phyloP scores from a whole-genome alignment of 208 protist species.

The Novymonas esmeraldas region DNA sequence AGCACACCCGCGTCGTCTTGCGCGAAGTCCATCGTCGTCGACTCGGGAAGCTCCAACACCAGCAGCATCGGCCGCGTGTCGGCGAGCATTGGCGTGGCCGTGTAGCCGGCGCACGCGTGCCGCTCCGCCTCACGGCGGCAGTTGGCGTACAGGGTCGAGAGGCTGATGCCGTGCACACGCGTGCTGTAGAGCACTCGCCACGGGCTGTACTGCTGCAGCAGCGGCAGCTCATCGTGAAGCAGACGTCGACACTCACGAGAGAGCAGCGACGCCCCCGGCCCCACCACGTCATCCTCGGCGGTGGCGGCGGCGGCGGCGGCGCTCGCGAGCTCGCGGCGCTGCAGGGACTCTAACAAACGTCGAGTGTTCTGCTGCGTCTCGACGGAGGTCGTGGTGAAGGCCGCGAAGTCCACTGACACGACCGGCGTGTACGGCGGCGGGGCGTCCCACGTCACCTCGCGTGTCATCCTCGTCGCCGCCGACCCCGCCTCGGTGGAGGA shows the following conservation, averaged over 20 bases:
- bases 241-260: conserved; percentile 41
- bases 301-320: background rate
- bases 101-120: conserved; percentile 1
- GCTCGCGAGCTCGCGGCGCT: conserved; percentile 17
- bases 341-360: conserved; percentile 37
- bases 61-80: conserved; percentile 57
- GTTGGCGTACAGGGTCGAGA: conserved; percentile 48
- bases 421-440: conserved; percentile 44
- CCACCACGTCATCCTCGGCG: background rate
- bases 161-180: conserved; percentile 63
- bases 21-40: conserved; percentile 39
- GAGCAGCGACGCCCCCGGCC: conserved; percentile 45
- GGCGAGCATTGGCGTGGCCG: background rate
- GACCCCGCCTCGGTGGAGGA: background rate
- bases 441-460: conserved; percentile 31
- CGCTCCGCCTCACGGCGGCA: conserved; percentile 49
- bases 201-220: conserved; percentile 59
- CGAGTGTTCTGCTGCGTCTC: conserved; percentile 51
- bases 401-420: conserved; percentile 65
- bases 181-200: conserved; percentile 84
- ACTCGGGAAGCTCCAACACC: conserved; percentile 53
- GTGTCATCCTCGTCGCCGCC: background rate
- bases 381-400: conserved; percentile 63
- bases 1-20: conserved; percentile 42
- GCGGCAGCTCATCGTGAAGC: conserved; percentile 64